Evolutionary conservation across 2,329 filamentous ascomycete species (phyloP).

Genomic region (Bipolaris oryzae): DNA sequence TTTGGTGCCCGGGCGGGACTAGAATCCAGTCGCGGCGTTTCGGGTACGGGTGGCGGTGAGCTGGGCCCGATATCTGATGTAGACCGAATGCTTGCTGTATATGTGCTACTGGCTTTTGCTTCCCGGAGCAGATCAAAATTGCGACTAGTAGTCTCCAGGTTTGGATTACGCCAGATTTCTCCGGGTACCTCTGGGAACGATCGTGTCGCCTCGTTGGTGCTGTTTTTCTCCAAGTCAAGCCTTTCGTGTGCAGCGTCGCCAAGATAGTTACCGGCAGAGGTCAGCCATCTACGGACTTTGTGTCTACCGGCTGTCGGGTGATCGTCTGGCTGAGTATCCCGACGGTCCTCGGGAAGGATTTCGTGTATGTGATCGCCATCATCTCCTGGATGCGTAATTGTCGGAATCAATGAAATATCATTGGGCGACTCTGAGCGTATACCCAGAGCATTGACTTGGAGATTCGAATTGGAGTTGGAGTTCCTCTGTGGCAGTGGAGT

Average conservation of each 20-base stretch:
- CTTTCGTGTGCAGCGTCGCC: constrained; percentile 55
- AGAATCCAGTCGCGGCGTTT: constrained; percentile 17
- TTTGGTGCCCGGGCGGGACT: constrained; percentile 18
- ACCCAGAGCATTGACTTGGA: constrained; percentile 4
- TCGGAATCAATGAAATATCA: constrained; percentile 18
- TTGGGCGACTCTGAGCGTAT: constrained; percentile 26
- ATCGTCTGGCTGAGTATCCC: constrained; percentile 1
- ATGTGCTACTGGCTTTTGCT: constrained; percentile 49
- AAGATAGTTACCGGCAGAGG: constrained; percentile 53
- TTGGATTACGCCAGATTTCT: constrained; percentile 55
- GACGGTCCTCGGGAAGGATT: constrained; percentile 4
- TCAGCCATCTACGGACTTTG: constrained; percentile 49
- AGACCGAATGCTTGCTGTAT: constrained; percentile 44
- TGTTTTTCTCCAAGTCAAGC: constrained; percentile 54
- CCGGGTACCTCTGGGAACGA: constrained; percentile 64
- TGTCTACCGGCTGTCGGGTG: constrained; percentile 27
- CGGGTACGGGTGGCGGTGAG: constrained; percentile 17
- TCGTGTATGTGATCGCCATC: constrained; percentile 2
- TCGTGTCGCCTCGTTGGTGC: constrained; percentile 54
- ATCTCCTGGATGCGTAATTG: constrained; percentile 22
- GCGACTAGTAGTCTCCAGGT: constrained; percentile 49
- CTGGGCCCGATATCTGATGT: constrained; percentile 28
- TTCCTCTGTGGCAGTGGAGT: constrained; percentile 4
- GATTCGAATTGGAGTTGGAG: background rate
- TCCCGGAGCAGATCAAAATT: constrained; percentile 52